These are phyloP conservation scores for Apophysomyces trapeziformis DNA, from an alignment of 371 early-diverging fungal species.

Conservation along the genomic window DNA sequence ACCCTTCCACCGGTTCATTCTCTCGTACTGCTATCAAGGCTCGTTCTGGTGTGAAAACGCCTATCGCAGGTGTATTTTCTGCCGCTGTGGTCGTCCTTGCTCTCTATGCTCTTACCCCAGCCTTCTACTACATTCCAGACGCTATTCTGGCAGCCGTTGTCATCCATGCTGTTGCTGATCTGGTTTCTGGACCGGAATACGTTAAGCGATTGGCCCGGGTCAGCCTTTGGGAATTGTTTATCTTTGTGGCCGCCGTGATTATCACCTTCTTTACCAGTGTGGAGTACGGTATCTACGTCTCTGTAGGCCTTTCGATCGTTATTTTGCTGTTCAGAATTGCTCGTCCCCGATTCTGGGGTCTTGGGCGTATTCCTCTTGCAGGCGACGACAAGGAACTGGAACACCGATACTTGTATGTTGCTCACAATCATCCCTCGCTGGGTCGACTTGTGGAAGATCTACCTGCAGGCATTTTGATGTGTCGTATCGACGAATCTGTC, in stretches of 20 bases:
- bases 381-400: slow-evolving; percentile 16
- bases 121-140: slow-evolving; percentile 85
- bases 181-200: slow-evolving; percentile 49
- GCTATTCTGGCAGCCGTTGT: slow-evolving; percentile 81
- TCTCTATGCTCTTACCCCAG: slow-evolving; percentile 78
- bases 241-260: slow-evolving; percentile 56
- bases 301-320: slow-evolving; percentile 64
- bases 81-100: slow-evolving; percentile 78
- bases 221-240: slow-evolving; percentile 57
- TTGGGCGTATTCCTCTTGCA: slow-evolving; percentile 46
- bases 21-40: slow-evolving; percentile 75
- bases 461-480: slow-evolving; percentile 63
- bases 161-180: slow-evolving; percentile 70
- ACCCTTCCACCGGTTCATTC: slow-evolving; percentile 54
- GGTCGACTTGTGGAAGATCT: slow-evolving; percentile 39
- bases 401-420: slow-evolving; percentile 46
- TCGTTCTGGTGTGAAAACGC: slow-evolving; percentile 81
- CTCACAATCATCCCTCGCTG: slow-evolving; percentile 44
- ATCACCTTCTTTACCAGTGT: slow-evolving; percentile 73
- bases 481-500: slow-evolving; percentile 65
- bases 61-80: slow-evolving; percentile 80
- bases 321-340: slow-evolving; percentile 75
- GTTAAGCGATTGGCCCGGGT: slow-evolving; percentile 44
- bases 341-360: slow-evolving; percentile 58
- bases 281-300: slow-evolving; percentile 72